Base-by-base conservation (phyloP, 805 yeast genomes). In the Candida suzukii region DNA sequence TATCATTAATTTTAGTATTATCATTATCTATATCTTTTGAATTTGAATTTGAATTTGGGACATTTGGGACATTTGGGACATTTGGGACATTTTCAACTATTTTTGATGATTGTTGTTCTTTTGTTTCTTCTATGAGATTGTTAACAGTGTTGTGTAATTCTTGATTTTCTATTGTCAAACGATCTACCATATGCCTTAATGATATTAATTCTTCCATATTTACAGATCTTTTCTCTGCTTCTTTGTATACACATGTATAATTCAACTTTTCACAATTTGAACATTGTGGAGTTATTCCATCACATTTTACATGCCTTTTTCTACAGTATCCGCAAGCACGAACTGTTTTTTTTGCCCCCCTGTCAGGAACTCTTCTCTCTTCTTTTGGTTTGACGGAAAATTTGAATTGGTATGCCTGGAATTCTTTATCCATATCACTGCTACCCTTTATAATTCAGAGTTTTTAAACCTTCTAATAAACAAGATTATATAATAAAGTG, bases 301-400 rank as follows among this genome's bases (percentile, higher is more conserved):
- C 83, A 52, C 90, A 82, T 44, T 80, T 71, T 37, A 80, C 75
- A 54, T 82, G 90, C 41, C 86, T 68, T 32, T 73, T 68, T 25
- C 88, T 68, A 53, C 90, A 82, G 31, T 84, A 60, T 1, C 73
- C 70, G 54, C 88, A 82, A 16, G 56, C 53, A 8, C 34, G 19
- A 22, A 12, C 13, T 14, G 12, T n/a, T 25, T 21, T 13, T 21
- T 20, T 27, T 20, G 20, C 18, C 8, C 5, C 27, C 12, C 27
- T n/a, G 20, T 19, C 37, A n/a, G n/a, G n/a, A n/a, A n/a, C n/a
- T n/a, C n/a, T n/a, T n/a, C n/a, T n/a, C n/a, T n/a, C n/a, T n/a
- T n/a, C n/a, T n/a, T n/a, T n/a, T n/a, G n/a, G n/a, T n/a, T 31
- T 42, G 12, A 43, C 28, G 1, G 50, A 45, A 29, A 48, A 48